Percentiles rank a stretch among this genome's conserved stretches.
These are phyloP conservation scores for Arthroderma sp. DNA, from an alignment of 2,329 filamentous ascomycete species.

Conservation along the genomic window DNA sequence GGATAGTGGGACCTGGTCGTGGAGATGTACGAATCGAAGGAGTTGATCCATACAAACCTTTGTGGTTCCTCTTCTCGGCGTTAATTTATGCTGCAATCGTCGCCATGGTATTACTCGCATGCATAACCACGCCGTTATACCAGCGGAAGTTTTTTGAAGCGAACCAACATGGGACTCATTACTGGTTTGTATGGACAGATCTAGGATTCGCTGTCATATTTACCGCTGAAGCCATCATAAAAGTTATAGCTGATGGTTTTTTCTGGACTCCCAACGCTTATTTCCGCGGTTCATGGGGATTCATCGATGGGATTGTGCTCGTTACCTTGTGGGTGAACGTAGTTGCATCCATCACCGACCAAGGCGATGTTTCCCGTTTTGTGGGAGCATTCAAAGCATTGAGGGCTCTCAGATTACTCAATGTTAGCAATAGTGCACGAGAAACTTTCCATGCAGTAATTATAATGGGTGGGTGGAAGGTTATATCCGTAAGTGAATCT, in stretches of 20 bases:
- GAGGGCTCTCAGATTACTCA: constrained; percentile 77
- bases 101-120: constrained; percentile 93
- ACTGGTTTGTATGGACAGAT: constrained; percentile 95
- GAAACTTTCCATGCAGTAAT: constrained; percentile 96
- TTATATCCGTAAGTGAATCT: constrained; percentile 53
- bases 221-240: constrained; percentile 73
- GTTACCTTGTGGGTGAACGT: constrained; percentile 95
- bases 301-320: constrained; percentile 85
- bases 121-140: constrained; percentile 85
- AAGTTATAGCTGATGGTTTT: constrained; percentile 87
- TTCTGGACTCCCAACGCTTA: constrained; percentile 97
- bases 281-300: constrained; percentile 89
- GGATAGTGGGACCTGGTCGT: constrained; percentile 78
- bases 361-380: constrained; percentile 74
- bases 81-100: constrained; percentile 91
- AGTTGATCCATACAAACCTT: constrained; percentile 69
- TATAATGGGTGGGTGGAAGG: constrained; percentile 85
- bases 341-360: constrained; percentile 63
- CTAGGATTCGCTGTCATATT: constrained; percentile 81
- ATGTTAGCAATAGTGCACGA: constrained; percentile 88
- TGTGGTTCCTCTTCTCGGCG: constrained; percentile 89
- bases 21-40: constrained; percentile 80
- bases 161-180: constrained; percentile 47
- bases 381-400: constrained; percentile 96
- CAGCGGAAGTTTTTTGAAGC: constrained; percentile 70